Conservation (phyloP, 73 alveolate genomes). For the Effrenium voratum region DNA sequence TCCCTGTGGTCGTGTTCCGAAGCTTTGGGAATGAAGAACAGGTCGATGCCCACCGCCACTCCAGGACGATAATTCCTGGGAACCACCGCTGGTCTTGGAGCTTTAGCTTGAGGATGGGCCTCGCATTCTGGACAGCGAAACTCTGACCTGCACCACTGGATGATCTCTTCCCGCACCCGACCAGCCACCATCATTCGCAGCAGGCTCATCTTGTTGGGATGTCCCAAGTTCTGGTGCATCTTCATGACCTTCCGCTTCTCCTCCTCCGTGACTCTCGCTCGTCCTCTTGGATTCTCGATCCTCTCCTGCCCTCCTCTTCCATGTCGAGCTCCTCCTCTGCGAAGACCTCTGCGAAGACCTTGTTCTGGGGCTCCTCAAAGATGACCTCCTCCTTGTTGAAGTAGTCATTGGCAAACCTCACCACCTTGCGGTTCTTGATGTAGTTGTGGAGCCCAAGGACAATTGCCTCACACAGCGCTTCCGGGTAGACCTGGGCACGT, state of each 20-base stretch:
- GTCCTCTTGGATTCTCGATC: neutral
- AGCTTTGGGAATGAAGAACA: neutral
- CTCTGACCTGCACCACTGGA: neutral
- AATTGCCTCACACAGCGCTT: too few relatives aligned
- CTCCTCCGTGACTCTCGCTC: neutral
- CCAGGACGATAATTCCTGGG: neutral
- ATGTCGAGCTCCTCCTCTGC: too few relatives aligned
- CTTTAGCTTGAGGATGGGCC: neutral
- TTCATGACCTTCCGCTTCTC: neutral
- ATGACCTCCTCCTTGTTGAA: too few relatives aligned
- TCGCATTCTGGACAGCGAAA: neutral
- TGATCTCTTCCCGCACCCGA: neutral
- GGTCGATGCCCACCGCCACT: neutral
- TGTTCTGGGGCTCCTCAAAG: too few relatives aligned
- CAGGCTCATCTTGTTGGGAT: neutral
- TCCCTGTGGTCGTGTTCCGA: too few relatives aligned
- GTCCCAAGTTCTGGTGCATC: neutral
- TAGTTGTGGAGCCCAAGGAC: too few relatives aligned
- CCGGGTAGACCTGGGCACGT: too few relatives aligned
- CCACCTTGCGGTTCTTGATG: too few relatives aligned
- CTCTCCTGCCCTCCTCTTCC: too few relatives aligned
- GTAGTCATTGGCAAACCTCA: too few relatives aligned
- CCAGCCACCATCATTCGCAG: neutral
- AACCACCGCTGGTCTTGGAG: neutral
- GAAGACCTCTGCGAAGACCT: too few relatives aligned